Percentiles rank a stretch among this genome's conserved stretches.
Evolutionary conservation across 2,329 filamentous ascomycete species (phyloP).

Genomic region (Chrysosporium queenslandicum): DNA sequence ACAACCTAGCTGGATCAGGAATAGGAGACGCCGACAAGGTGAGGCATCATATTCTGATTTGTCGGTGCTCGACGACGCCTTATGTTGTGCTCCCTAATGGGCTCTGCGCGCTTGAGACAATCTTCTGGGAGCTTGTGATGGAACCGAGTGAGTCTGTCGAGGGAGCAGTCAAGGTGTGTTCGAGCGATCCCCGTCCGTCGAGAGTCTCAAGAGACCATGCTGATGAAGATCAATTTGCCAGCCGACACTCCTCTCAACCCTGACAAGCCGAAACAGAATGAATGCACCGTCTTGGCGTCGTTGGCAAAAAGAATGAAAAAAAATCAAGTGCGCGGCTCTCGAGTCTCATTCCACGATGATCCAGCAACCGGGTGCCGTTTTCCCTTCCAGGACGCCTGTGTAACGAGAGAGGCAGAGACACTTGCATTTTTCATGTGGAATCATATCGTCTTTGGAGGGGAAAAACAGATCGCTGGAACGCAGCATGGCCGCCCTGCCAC

Average conservation of each 20-base stretch:
- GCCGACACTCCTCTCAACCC: too few species aligned
- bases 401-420: not conserved
- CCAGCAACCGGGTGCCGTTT: not conserved
- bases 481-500: not conserved
- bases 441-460: not conserved
- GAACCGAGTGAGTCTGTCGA: not conserved
- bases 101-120: not conserved
- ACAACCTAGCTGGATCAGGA: constrained; percentile 11
- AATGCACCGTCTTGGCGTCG: too few species aligned
- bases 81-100: not conserved
- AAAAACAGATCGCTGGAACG: not conserved
- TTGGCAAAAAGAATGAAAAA: too few species aligned
- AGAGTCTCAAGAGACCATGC: not conserved
- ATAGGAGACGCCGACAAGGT: constrained; percentile 1
- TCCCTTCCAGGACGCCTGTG: not conserved
- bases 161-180: not conserved
- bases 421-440: constrained; percentile 1
- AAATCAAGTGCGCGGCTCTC: too few species aligned
- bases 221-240: too few species aligned
- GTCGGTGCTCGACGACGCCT: not conserved
- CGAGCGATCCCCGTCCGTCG: not conserved
- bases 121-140: not conserved
- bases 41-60: not conserved
- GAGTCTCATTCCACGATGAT: too few species aligned
- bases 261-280: too few species aligned